Evolutionary conservation across 1,139 yeast genomes (phyloP).

Genomic region (Debaryomycetaceae sp.): DNA sequence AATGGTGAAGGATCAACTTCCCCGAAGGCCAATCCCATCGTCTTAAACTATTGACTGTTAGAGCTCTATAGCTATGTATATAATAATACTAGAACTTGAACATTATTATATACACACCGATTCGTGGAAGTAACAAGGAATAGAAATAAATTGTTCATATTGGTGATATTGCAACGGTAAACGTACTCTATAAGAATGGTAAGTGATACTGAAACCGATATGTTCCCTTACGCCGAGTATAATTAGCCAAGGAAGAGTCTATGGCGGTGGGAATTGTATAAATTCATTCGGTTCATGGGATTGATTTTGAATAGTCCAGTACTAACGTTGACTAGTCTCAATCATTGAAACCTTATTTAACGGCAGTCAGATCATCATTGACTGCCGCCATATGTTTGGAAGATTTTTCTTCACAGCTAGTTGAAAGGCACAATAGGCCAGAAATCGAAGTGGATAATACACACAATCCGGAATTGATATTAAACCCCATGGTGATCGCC

Average conservation of each 20-base stretch:
- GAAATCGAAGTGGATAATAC: slow-evolving; percentile 77
- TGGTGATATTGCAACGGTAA: too few relatives aligned
- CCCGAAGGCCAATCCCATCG: background rate
- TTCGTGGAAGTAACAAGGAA: too few relatives aligned
- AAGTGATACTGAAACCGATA: too few relatives aligned
- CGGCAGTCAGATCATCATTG: slow-evolving; percentile 89
- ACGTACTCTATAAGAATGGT: too few relatives aligned
- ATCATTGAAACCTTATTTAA: slow-evolving; percentile 90
- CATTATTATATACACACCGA: too few relatives aligned
- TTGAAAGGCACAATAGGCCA: slow-evolving; percentile 96
- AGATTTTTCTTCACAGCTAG: slow-evolving; percentile 91
- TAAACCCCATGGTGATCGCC: slow-evolving; percentile 87
- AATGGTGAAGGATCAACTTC: background rate
- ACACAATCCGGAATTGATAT: slow-evolving; percentile 71
- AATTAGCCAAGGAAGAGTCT: too few relatives aligned
- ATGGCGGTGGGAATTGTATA: too few relatives aligned
- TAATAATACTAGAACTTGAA: too few relatives aligned
- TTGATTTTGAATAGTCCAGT: background rate
- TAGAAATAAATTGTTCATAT: too few relatives aligned
- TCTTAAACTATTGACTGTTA: background rate
- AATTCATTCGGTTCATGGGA: too few relatives aligned
- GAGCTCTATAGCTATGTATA: too few relatives aligned
- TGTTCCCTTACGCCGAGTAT: too few relatives aligned
- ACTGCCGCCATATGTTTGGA: slow-evolving; percentile 95
- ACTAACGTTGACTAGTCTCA: slow-evolving; percentile 52